Conservation (phyloP, 1,139 yeast species). For the Kodamaea alishanica region DNA sequence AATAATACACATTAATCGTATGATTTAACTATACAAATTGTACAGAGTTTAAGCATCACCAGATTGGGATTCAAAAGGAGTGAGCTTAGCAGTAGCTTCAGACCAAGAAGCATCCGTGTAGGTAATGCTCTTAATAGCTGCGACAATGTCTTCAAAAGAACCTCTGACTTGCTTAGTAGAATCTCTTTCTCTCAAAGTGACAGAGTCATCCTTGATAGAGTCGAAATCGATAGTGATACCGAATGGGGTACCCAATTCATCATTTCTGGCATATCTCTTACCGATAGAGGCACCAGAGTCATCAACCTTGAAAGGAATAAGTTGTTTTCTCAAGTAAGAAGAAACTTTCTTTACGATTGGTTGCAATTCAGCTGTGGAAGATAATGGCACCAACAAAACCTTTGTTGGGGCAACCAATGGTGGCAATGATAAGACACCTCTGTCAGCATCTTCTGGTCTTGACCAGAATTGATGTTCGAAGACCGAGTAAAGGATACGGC, state of each 20-base stretch:
- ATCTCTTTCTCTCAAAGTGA: conserved; percentile 97
- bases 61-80: conserved; percentile 58
- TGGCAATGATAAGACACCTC: conserved; percentile 89
- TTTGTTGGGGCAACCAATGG: conserved; percentile 98
- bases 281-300: conserved; percentile 98
- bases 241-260: conserved; percentile 98
- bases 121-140: conserved; percentile 74
- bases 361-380: conserved; percentile 74
- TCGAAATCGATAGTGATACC: conserved; percentile 98
- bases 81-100: conserved; percentile 70
- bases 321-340: conserved; percentile 66
- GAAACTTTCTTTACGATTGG: conserved; percentile 74
- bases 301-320: conserved; percentile 93
- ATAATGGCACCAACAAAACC: conserved; percentile 91
- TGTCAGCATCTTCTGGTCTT: conserved; percentile 87
- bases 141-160: conserved; percentile 67
- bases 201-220: conserved; percentile 81
- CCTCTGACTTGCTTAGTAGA: conserved; percentile 98
- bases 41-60: conserved; percentile 19
- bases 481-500: conserved; percentile 89
- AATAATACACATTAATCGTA: neutral
- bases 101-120: conserved; percentile 76
- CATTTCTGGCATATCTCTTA: conserved; percentile 97
- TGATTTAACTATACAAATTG: neutral
- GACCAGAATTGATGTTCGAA: conserved; percentile 96